Evolutionary conservation across 1,139 yeast genomes (phyloP), one percentile per base, ranked within the genome.

Genomic region (Kodamaea sp.): DNA sequence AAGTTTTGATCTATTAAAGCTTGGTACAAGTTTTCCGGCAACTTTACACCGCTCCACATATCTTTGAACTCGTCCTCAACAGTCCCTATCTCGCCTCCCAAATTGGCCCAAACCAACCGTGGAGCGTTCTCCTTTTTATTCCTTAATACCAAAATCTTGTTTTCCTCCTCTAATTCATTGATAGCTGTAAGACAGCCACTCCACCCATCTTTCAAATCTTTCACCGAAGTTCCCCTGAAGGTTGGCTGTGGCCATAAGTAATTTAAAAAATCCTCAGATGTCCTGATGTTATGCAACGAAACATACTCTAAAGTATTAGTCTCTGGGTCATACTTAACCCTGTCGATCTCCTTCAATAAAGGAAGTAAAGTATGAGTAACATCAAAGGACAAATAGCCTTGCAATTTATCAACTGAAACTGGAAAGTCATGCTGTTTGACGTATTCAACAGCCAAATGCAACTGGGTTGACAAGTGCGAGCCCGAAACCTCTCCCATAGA

Each of bases 141-240:
- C 38, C 96, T 74, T 47, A 88, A 67, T 3, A 92, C 96, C 28
- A 92, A 70, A 26, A 90, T 80, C 48, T 85, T 83, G 41, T 83
- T 77, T 36, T 83, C 82, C 35, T 73, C 71, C 54, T 92, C 97
- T 28, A 92, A 66, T 48, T 83, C 81, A 31, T 80, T 80, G 19
- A 92, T 79, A 0, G 94, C 85, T 5, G 77, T 79, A 29, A 83
- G 59, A 56, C 96, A 90, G n/a, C 90, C 95, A 32, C 85, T 76
- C 99, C 99, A 94, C 14, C 98, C 98, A 55, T 94, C 99, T 51
- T 82, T 83, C 40, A 94, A 70, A 51, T 90, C 96, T 53, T 87
- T 87, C 20, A 92, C 96, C 0, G 89, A 70, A 2, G 85, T 75
- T 3, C 98, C 98, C 53, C 82, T 87, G 57, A 87, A 89, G 2